Evolutionary conservation across 192 early-diverging fungal species (phyloP).

Genomic region (Mortierella antarctica): DNA sequence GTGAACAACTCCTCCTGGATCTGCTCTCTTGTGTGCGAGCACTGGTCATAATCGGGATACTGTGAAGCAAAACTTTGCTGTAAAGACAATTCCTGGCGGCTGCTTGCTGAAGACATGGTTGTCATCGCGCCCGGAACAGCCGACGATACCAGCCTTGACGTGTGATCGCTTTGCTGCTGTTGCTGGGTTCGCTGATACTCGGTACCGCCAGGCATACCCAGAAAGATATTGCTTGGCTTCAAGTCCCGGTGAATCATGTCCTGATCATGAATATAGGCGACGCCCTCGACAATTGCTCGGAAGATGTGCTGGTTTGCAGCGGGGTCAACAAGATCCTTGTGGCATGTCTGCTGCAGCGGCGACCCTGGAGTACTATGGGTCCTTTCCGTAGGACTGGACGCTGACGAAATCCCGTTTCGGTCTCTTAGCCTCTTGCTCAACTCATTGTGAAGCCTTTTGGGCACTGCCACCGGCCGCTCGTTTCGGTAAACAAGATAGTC

Average conservation of each 20-base stretch:
- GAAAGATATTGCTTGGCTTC: conserved; percentile 79
- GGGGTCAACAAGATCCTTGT: conserved; percentile 63
- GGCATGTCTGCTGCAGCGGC: conserved; percentile 19
- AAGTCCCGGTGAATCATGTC: conserved; percentile 83
- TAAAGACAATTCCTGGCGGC: not conserved
- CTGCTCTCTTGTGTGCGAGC: conserved; percentile 23
- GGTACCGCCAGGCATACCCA: conserved; percentile 48
- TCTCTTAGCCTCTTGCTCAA: conserved; percentile 5
- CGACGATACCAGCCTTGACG: conserved; percentile 5
- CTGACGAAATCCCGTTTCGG: conserved; percentile 3
- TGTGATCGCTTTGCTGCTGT: not conserved
- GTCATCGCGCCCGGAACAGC: not conserved
- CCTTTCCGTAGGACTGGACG: not conserved
- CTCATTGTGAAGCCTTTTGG: conserved; percentile 30
- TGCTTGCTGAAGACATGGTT: not conserved
- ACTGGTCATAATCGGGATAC: not conserved
- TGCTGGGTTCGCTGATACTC: conserved; percentile 19
- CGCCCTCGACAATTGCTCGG: conserved; percentile 79
- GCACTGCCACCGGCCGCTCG: conserved; percentile 59
- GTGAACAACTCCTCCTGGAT: conserved; percentile 54
- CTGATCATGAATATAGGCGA: conserved; percentile 77
- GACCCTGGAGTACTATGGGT: conserved; percentile 31
- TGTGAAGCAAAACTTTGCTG: too few species aligned
- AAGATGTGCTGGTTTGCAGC: conserved; percentile 71
- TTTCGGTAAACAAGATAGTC: conserved; percentile 75